These are phyloP conservation scores for Eragrostis nindensis DNA, from an alignment of 176 grass and related monocot species.

Conservation along the genomic window DNA sequence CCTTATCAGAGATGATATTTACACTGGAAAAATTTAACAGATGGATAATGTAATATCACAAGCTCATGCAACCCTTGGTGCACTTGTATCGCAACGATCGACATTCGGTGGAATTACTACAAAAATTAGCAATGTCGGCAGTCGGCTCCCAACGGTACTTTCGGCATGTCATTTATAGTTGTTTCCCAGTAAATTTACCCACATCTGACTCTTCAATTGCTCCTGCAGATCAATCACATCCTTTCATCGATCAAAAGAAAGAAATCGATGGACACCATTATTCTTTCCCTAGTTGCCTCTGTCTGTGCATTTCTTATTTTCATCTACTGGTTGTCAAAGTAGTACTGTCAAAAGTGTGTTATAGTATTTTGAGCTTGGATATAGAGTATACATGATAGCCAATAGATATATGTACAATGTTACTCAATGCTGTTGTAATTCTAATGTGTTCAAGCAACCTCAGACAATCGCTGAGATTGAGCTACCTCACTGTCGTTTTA, in stretches of 20 bases:
- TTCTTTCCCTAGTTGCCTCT: constrained; percentile 77
- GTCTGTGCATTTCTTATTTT: constrained; percentile 88
- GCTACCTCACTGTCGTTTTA: background rate
- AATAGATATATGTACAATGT: constrained; percentile 18
- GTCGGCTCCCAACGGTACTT: constrained; percentile 68
- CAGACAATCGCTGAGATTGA: constrained; percentile 8
- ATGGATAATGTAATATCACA: constrained; percentile 88
- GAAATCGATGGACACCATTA: constrained; percentile 92
- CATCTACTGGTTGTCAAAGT: constrained; percentile 90
- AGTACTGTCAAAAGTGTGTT: constrained; percentile 22
- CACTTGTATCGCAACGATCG: constrained; percentile 65
- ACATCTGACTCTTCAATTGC: background rate
- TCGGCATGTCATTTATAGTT: background rate
- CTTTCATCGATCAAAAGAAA: constrained; percentile 77
- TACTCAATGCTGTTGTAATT: constrained; percentile 16
- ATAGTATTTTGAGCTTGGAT: constrained; percentile 44
- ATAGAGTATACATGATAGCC: constrained; percentile 16
- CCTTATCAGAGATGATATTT: background rate
- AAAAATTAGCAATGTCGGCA: constrained; percentile 74
- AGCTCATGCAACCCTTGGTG: constrained; percentile 66
- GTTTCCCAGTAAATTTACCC: background rate
- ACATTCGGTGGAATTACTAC: constrained; percentile 72
- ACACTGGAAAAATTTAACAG: constrained; percentile 41
- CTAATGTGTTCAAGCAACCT: background rate
- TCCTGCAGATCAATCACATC: constrained; percentile 72